These are phyloP conservation scores for Trypanosoma avium DNA, from an alignment of 208 protist species.

Conservation along the genomic window DNA sequence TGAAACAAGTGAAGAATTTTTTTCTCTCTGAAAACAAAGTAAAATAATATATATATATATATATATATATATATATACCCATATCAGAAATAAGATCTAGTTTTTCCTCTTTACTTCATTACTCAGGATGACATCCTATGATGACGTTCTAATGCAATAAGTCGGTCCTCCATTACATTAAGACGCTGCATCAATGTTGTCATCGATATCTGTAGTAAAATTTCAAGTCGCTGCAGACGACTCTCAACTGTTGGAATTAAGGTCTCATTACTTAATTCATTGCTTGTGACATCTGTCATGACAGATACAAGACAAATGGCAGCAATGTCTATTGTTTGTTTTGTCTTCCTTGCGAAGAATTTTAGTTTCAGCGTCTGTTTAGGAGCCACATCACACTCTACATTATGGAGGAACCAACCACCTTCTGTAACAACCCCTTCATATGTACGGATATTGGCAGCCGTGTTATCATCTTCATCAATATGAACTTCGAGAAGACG, in stretches of 20 bases:
- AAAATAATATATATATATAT: not conserved
- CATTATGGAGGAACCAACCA: slow-evolving; percentile 14
- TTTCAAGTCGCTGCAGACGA: slow-evolving; percentile 21
- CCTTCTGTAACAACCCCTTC: slow-evolving; percentile 10
- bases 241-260: slow-evolving; percentile 10
- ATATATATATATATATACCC: not conserved
- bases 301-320: slow-evolving; percentile 23
- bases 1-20: not conserved
- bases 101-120: too few relatives aligned
- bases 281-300: not conserved
- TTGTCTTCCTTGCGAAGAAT: slow-evolving; percentile 32
- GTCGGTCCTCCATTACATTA: slow-evolving; percentile 21
- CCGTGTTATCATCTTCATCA: too few relatives aligned
- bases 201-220: slow-evolving; percentile 19
- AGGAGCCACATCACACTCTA: slow-evolving; percentile 1
- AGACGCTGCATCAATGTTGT: slow-evolving; percentile 23
- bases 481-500: slow-evolving; percentile 19
- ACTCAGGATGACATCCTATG: too few relatives aligned
- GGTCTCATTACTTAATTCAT: not conserved
- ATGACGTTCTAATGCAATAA: slow-evolving; percentile 22
- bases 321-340: slow-evolving; percentile 16
- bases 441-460: slow-evolving; percentile 20
- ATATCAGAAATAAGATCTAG: too few relatives aligned
- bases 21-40: not conserved
- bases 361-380: slow-evolving; percentile 38